Conservation (phyloP, 768 basidiomycete species). For the Phaeotremella fagi region DNA sequence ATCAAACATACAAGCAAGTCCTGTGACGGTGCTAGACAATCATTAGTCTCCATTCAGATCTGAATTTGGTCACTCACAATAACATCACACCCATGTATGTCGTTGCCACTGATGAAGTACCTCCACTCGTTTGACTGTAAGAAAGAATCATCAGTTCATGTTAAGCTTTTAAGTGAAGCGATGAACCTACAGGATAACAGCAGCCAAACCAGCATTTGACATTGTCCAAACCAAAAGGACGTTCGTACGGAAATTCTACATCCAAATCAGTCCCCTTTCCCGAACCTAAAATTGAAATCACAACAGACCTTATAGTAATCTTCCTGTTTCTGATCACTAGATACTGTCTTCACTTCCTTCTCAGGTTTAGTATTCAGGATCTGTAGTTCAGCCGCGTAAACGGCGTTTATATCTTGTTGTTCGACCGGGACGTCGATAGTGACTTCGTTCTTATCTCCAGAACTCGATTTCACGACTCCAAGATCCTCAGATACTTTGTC, state of each 20-base stretch:
- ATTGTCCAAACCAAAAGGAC: slow-evolving; percentile 83
- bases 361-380: slow-evolving; percentile 73
- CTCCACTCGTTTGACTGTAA: slow-evolving; percentile 54
- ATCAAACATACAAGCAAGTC: slow-evolving; percentile 68
- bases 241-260: slow-evolving; percentile 82
- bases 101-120: slow-evolving; percentile 58
- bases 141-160: slow-evolving; percentile 36
- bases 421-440: slow-evolving; percentile 80
- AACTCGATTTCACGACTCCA: slow-evolving; percentile 65
- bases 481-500: slow-evolving; percentile 80
- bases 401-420: slow-evolving; percentile 63
- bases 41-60: not conserved
- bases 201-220: slow-evolving; percentile 70
- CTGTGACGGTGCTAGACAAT: slow-evolving; percentile 61
- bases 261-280: slow-evolving; percentile 42
- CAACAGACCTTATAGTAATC: slow-evolving; percentile 44
- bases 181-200: slow-evolving; percentile 62
- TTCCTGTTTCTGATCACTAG: slow-evolving; percentile 45
- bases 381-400: slow-evolving; percentile 83
- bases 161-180: not conserved
- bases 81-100: slow-evolving; percentile 87
- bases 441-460: slow-evolving; percentile 68
- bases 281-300: not conserved
- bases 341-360: slow-evolving; percentile 57
- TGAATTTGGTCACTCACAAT: slow-evolving; percentile 49